These are phyloP conservation scores for Rhexocercosporidium sp. DNA, from an alignment of 2,329 filamentous ascomycete genomes.

Conservation along the genomic window DNA sequence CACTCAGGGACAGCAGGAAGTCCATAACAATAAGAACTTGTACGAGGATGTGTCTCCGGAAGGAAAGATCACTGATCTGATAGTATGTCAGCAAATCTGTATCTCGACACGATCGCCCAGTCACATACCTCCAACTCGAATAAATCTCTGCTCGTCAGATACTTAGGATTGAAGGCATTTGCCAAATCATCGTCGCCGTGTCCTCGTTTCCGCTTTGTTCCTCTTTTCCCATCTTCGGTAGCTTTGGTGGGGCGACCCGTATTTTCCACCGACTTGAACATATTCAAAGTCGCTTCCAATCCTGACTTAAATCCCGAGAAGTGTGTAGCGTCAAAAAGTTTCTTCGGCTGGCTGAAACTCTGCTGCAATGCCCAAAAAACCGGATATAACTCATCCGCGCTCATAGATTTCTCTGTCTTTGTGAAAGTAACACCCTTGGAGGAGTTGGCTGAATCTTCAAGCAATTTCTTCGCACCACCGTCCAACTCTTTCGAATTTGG, in stretches of 20 bases:
- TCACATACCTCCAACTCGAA: constrained; percentile 85
- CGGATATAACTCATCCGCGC: constrained; percentile 80
- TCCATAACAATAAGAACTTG: constrained; percentile 94
- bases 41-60: constrained; percentile 91
- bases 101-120: constrained; percentile 15
- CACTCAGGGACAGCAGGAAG: constrained; percentile 89
- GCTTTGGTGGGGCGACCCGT: constrained; percentile 56
- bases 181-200: constrained; percentile 65
- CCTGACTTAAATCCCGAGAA: constrained; percentile 70
- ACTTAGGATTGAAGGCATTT: constrained; percentile 93
- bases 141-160: constrained; percentile 94
- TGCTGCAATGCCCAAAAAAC: constrained; percentile 94
- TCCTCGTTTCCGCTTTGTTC: constrained; percentile 72
- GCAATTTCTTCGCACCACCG: constrained; percentile 34
- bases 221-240: constrained; percentile 66
- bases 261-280: constrained; percentile 74
- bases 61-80: constrained; percentile 90
- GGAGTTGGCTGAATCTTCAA: constrained; percentile 41
- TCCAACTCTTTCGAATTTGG: constrained; percentile 16
- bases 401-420: constrained; percentile 56
- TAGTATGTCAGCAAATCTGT: constrained; percentile 32
- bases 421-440: constrained; percentile 51
- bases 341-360: constrained; percentile 88
- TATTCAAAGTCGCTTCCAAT: constrained; percentile 66
- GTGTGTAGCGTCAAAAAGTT: constrained; percentile 73